These are phyloP conservation scores for Globisporangium acanthophoron DNA, from an alignment of 352 stramenopile genomes.

Conservation along the genomic window DNA sequence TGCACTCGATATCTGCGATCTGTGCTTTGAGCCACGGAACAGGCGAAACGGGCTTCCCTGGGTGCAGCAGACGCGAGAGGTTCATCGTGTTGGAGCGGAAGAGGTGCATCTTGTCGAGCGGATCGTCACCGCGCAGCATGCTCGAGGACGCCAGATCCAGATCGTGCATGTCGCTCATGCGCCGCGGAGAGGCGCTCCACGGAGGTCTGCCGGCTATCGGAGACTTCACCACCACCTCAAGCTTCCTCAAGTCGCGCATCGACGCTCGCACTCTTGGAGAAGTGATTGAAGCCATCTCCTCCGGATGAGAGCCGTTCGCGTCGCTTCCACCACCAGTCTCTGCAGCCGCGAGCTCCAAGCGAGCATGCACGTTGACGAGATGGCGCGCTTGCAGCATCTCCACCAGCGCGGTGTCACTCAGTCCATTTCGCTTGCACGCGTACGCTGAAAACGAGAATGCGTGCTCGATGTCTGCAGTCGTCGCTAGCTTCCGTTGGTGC, in stretches of 20 bases:
- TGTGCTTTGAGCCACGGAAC: conserved; percentile 75
- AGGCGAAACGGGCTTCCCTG: conserved; percentile 28
- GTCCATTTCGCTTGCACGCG: conserved; percentile 74
- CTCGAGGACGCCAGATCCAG: conserved; percentile 2
- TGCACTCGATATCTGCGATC: conserved; percentile 81
- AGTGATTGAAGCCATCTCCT: conserved; percentile 13
- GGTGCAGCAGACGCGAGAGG: conserved; percentile 32
- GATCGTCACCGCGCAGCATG: not conserved
- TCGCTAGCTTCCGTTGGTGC: conserved; percentile 26
- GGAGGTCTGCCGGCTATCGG: conserved; percentile 1
- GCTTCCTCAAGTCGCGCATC: conserved; percentile 14
- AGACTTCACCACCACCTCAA: conserved; percentile 6
- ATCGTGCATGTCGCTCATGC: conserved; percentile 36
- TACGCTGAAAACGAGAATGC: conserved; percentile 79
- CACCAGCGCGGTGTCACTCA: conserved; percentile 79
- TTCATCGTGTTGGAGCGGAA: conserved; percentile 39
- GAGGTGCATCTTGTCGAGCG: conserved; percentile 14
- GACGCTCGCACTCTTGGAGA: conserved; percentile 22
- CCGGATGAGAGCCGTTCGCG: not conserved
- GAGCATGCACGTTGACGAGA: conserved; percentile 70
- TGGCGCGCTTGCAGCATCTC: conserved; percentile 84
- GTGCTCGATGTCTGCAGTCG: conserved; percentile 75
- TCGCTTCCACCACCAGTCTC: conserved; percentile 12
- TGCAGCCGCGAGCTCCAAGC: conserved; percentile 42
- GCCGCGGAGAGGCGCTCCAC: conserved; percentile 37